These are phyloP conservation scores for Hirschfeldia incana DNA, from an alignment of 345 rosid species.

Conservation along the genomic window DNA sequence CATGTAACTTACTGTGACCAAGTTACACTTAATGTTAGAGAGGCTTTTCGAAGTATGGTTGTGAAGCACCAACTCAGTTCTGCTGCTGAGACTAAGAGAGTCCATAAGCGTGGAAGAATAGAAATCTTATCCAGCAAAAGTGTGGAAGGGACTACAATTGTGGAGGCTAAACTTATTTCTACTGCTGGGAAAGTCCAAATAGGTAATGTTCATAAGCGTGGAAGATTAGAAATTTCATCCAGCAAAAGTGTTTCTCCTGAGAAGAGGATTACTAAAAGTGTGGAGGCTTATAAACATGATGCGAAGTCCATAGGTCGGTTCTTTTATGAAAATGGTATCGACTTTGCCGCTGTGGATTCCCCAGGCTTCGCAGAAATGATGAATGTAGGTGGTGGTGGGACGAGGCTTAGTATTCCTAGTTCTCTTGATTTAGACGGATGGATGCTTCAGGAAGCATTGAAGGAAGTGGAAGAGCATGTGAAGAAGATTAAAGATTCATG, in stretches of 20 bases:
- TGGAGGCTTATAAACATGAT: background rate
- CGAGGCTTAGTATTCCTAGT: conserved; percentile 29
- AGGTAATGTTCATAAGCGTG: background rate
- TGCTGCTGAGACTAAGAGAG: background rate
- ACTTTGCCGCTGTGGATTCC: conserved; percentile 43
- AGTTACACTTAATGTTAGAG: background rate
- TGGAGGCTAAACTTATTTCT: background rate
- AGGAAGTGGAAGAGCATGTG: conserved; percentile 44
- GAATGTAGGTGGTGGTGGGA: conserved; percentile 8
- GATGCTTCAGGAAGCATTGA: conserved; percentile 42
- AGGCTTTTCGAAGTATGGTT: background rate
- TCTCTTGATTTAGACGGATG: conserved; percentile 39
- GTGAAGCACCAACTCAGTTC: background rate
- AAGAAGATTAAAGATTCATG: conserved; percentile 50
- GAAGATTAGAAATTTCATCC: background rate
- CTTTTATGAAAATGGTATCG: conserved; percentile 48
- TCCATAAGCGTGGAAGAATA: background rate
- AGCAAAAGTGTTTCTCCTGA: background rate
- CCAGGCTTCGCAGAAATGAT: conserved; percentile 47
- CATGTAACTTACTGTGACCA: background rate
- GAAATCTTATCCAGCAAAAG: background rate
- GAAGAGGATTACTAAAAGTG: background rate
- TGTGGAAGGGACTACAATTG: background rate
- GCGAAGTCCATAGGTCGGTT: conserved; percentile 44
- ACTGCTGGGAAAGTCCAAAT: background rate